Evolutionary conservation across 2,329 filamentous ascomycete genomes (phyloP).

Genomic region (Acephala macrosclerotiorum): DNA sequence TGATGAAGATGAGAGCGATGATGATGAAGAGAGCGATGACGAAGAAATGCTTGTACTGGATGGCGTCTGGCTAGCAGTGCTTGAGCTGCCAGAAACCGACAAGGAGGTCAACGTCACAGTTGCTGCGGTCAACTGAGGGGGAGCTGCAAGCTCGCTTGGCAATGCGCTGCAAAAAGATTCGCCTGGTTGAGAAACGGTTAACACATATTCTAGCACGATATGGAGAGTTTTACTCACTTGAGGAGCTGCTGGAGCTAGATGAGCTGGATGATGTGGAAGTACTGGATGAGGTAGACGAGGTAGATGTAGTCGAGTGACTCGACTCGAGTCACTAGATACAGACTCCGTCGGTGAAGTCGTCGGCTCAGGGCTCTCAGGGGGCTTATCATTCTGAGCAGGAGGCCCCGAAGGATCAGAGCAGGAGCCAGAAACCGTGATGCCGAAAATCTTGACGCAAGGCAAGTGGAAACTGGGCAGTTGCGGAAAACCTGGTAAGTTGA

Average conservation of each 20-base stretch:
- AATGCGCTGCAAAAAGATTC: constrained; percentile 9
- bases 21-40: constrained; percentile 15
- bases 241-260: constrained; percentile 14
- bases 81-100: constrained; percentile 15
- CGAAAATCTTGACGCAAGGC: constrained; percentile 16
- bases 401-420: constrained; percentile 12
- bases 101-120: constrained; percentile 11
- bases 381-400: constrained; percentile 11
- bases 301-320: constrained; percentile 14
- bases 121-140: constrained; percentile 11
- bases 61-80: constrained; percentile 15
- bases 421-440: not conserved
- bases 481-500: constrained; percentile 6
- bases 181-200: constrained; percentile 15
- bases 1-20: constrained; percentile 10
- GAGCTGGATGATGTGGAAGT: constrained; percentile 17
- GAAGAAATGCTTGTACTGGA: constrained; percentile 15
- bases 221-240: constrained; percentile 12
- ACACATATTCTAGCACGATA: constrained; percentile 15
- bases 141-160: constrained; percentile 10
- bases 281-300: constrained; percentile 13
- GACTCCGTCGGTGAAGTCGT: constrained; percentile 14
- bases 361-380: constrained; percentile 11
- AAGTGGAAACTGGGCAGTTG: constrained; percentile 10
- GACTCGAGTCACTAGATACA: constrained; percentile 15